Evolutionary conservation across 192 early-diverging fungal species (phyloP).

Genomic region (Entomortierella parvispora): DNA sequence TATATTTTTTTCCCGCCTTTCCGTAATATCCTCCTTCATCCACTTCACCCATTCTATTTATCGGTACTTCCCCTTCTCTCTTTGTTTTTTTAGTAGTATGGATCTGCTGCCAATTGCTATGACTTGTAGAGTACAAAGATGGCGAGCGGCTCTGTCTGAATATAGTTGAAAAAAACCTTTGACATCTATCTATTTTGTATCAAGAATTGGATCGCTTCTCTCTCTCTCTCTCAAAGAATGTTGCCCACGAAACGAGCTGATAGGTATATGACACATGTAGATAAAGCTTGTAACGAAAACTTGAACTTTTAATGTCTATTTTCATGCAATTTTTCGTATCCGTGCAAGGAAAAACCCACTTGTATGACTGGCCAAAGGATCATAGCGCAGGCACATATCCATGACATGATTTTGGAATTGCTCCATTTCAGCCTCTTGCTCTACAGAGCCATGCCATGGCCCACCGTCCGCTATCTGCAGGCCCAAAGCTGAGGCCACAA

Average conservation of each 20-base stretch:
- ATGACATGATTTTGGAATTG: conserved; percentile 33
- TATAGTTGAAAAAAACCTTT: neutral
- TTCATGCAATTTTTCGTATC: conserved; percentile 68
- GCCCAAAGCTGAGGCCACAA: conserved; percentile 21
- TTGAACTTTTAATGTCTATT: neutral
- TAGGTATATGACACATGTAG: too few species aligned
- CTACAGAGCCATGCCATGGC: conserved; percentile 12
- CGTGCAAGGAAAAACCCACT: conserved; percentile 86
- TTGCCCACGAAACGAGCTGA: conserved; percentile 1
- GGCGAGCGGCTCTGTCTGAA: neutral
- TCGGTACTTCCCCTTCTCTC: neutral
- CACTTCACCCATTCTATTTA: too few species aligned
- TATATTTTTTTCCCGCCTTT: conserved; percentile 13
- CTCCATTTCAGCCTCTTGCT: conserved; percentile 32
- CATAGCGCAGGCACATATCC: conserved; percentile 67
- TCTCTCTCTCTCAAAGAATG: too few species aligned
- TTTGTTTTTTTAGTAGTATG: neutral
- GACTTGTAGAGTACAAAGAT: conserved; percentile 18
- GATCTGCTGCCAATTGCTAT: neutral
- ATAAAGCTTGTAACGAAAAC: neutral
- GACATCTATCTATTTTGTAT: conserved; percentile 1
- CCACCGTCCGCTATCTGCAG: conserved; percentile 6
- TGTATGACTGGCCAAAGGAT: conserved; percentile 71
- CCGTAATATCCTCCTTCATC: conserved; percentile 24
- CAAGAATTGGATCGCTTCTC: too few species aligned